These are phyloP conservation scores for Kickxella alabastrina DNA, from an alignment of 192 early-diverging fungal species.

Conservation along the genomic window DNA sequence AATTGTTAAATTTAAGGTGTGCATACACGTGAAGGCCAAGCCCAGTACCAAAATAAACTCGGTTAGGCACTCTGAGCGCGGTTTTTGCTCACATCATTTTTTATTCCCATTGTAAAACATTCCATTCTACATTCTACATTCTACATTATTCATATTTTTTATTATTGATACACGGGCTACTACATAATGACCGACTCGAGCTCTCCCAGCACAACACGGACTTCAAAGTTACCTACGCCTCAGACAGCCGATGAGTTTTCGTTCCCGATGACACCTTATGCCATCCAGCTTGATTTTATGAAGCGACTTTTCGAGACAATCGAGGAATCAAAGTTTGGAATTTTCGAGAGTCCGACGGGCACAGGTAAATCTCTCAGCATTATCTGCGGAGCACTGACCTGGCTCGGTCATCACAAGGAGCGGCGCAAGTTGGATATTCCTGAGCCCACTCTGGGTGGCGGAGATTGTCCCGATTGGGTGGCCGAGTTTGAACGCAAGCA, in stretches of 20 bases:
- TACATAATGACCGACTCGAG: too few relatives aligned
- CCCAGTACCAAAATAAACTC: too few relatives aligned
- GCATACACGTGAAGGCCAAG: too few relatives aligned
- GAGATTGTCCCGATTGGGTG: conserved; percentile 53
- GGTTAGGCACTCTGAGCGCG: too few relatives aligned
- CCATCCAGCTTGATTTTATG: conserved; percentile 80
- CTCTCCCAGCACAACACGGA: too few relatives aligned
- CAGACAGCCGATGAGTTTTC: conserved; percentile 28
- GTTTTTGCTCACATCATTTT: too few relatives aligned
- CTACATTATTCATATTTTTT: neutral
- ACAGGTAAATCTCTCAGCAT: conserved; percentile 90
- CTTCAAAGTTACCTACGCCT: conserved; percentile 26
- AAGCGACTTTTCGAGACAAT: conserved; percentile 63
- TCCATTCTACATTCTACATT: too few relatives aligned
- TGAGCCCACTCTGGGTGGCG: neutral
- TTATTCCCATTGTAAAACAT: too few relatives aligned
- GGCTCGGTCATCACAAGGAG: conserved; percentile 63
- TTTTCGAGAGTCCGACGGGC: conserved; percentile 92
- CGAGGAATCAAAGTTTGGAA: conserved; percentile 63
- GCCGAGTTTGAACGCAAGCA: conserved; percentile 16
- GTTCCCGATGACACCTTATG: conserved; percentile 72
- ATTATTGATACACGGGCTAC: too few relatives aligned
- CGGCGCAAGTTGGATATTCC: neutral
- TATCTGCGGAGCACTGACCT: conserved; percentile 78
- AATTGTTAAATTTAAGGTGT: neutral